Evolutionary conservation across 768 basidiomycete species (phyloP), one percentile per base, ranked within the genome.

Genomic region (Hysterangium stoloniferum): DNA sequence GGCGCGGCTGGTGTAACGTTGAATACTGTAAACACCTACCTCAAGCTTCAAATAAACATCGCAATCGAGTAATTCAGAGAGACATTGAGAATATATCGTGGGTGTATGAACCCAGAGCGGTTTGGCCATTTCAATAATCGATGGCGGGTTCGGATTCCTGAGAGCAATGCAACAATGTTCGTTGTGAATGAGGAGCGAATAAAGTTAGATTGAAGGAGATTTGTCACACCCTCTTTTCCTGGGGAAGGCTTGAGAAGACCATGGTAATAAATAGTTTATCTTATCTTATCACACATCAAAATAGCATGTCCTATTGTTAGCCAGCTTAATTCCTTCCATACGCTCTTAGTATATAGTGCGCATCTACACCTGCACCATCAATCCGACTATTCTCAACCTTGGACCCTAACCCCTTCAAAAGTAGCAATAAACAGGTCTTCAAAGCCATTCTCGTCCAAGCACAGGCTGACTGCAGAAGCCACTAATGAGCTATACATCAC

Each of bases 11-110:
- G n/a, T n/a, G n/a, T n/a, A n/a, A n/a, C n/a, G n/a, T n/a, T n/a
- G n/a, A n/a, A n/a, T n/a, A n/a, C n/a, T 3, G 27, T 12, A 22
- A 19, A 29, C 1, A 47, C 69, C 58, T 52, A 84, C 84, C 69
- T 89, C 86, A 11, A 88, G 73, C 57, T 89, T 87, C 48, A 88
- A 73, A 64, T 82, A 83, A 1, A 76, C 80, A 25, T 73, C 66
- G 24, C 71, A 73, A 17, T 71, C 72, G 12, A 79, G 57, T 24
- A 66, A 63, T 9, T 72, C 63, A 1, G 86, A 87, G 38, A 86
- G 73, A 17, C 71, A 67, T 45, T 62, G 67, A 17, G 85, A 85
- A 58, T 73, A 73, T 12, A 86, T 65, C 11, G 86, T 71, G 15
- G 84, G 84, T 1, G 84, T 87, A 65, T 80, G 71, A 36, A 66